A percentile compares a stretch with the other conserved stretches of the same genome.
These are phyloP conservation scores for Annulohypoxylon nitens DNA, from an alignment of 495 filamentous ascomycete genomes.

Conservation along the genomic window DNA sequence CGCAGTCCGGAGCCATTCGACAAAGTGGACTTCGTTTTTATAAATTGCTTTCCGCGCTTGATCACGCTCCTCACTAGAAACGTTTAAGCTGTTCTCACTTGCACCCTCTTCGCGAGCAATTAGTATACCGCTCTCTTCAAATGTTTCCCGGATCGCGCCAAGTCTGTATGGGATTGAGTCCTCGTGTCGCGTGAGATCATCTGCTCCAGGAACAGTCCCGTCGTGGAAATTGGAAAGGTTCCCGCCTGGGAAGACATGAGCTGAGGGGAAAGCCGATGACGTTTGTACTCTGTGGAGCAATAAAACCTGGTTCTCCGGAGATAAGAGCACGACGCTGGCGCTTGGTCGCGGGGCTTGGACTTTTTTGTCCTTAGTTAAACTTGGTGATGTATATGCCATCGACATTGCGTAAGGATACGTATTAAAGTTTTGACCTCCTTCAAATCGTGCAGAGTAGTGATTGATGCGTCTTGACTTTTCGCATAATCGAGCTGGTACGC, in stretches of 20 bases:
- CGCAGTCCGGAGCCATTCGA: slow-evolving; percentile 72
- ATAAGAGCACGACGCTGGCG: slow-evolving; percentile 83
- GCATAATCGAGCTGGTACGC: neutral
- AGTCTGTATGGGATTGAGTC: slow-evolving; percentile 78
- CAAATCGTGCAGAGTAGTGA: neutral
- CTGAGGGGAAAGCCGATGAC: slow-evolving; percentile 86
- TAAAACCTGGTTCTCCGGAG: slow-evolving; percentile 86
- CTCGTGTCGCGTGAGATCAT: slow-evolving; percentile 66
- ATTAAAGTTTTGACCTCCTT: neutral
- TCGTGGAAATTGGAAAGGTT: slow-evolving; percentile 81
- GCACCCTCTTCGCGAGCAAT: slow-evolving; percentile 69
- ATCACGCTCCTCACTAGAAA: slow-evolving; percentile 72
- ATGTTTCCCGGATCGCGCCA: slow-evolving; percentile 89
- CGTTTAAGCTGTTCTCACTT: slow-evolving; percentile 61
- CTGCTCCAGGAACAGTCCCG: slow-evolving; percentile 66
- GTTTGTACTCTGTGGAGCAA: slow-evolving; percentile 87
- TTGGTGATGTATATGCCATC: slow-evolving; percentile 14
- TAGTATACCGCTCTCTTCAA: slow-evolving; percentile 94
- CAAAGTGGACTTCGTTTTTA: slow-evolving; percentile 67
- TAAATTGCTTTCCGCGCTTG: slow-evolving; percentile 77
- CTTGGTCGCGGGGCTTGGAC: slow-evolving; percentile 43
- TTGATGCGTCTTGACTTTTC: no score
- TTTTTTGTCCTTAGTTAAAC: slow-evolving; percentile 21
- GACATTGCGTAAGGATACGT: neutral
- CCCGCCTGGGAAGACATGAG: slow-evolving; percentile 97